These are phyloP conservation scores for Picochlorum sp. DNA, from an alignment of 139 green algal species.

Conservation along the genomic window DNA sequence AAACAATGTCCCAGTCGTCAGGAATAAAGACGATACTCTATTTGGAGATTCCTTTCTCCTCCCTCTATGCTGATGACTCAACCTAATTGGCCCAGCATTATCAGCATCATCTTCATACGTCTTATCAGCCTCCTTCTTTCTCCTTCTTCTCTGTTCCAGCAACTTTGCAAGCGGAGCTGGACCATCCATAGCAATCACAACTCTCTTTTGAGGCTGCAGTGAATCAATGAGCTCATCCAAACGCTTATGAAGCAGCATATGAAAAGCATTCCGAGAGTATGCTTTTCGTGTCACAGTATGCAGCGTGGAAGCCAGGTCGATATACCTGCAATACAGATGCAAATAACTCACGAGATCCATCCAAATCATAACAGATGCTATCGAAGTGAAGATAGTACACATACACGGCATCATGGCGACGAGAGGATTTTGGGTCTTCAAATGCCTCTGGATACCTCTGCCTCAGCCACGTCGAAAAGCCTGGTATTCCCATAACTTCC, in stretches of 20 bases:
- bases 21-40: slow-evolving; percentile 16
- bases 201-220: slow-evolving; percentile 40
- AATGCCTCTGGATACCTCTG: slow-evolving; percentile 44
- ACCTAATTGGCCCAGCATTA: background rate
- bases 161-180: slow-evolving; percentile 83
- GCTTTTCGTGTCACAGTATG: slow-evolving; percentile 53
- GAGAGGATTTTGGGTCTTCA: slow-evolving; percentile 18
- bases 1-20: slow-evolving; percentile 53
- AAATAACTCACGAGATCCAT: background rate
- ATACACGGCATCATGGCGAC: slow-evolving; percentile 49
- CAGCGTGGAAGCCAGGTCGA: slow-evolving; percentile 65
- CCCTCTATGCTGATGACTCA: background rate
- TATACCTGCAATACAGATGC: slow-evolving; percentile 28
- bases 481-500: slow-evolving; percentile 54
- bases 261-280: slow-evolving; percentile 39
- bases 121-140: slow-evolving; percentile 15
- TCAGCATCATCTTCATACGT: background rate
- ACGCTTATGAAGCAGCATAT: slow-evolving; percentile 45
- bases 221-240: slow-evolving; percentile 53
- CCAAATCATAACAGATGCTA: background rate
- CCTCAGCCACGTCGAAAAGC: slow-evolving; percentile 63
- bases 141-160: slow-evolving; percentile 58
- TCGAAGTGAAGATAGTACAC: background rate
- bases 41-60: background rate
- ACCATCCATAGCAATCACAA: slow-evolving; percentile 72